Percentiles rank a stretch among this genome's conserved stretches.
These are phyloP conservation scores for Colletotrichum sp. DNA, from an alignment of 2,329 filamentous ascomycete genomes.

Conservation along the genomic window DNA sequence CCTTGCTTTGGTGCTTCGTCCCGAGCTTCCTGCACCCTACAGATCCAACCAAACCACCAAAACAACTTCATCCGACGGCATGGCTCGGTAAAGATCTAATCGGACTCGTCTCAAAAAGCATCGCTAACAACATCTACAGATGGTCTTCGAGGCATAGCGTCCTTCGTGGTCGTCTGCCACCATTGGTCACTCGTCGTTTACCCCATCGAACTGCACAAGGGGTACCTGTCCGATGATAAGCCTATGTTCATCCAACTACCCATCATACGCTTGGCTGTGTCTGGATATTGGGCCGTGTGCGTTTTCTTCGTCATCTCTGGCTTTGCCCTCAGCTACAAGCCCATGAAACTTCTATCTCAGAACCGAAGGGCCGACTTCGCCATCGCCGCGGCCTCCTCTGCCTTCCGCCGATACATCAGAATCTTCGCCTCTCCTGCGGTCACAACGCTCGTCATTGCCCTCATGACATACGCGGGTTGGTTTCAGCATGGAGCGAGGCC, in stretches of 20 bases:
- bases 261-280: conserved; percentile 57
- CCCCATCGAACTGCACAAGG: neutral
- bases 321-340: conserved; percentile 62
- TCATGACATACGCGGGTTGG: conserved; percentile 48
- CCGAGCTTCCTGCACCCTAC: neutral
- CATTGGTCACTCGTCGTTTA: conserved; percentile 40
- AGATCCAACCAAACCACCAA: neutral
- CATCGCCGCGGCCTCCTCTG: conserved; percentile 51
- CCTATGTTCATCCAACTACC: conserved; percentile 56
- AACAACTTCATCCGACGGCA: neutral
- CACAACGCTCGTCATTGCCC: conserved; percentile 54
- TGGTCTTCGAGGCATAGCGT: conserved; percentile 70
- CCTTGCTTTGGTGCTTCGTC: neutral
- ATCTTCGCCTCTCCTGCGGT: conserved; percentile 56
- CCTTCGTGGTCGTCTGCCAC: conserved; percentile 69
- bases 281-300: conserved; percentile 61
- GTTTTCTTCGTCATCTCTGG: conserved; percentile 69
- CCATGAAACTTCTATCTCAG: conserved; percentile 49
- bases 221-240: conserved; percentile 36
- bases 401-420: conserved; percentile 56
- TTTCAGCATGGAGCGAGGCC: neutral
- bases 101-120: neutral
- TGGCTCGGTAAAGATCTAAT: neutral
- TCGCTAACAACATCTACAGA: conserved; percentile 38
- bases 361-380: conserved; percentile 43